Evolutionary conservation across 345 rosid species (phyloP).

Genomic region (Syzygium jambos): DNA sequence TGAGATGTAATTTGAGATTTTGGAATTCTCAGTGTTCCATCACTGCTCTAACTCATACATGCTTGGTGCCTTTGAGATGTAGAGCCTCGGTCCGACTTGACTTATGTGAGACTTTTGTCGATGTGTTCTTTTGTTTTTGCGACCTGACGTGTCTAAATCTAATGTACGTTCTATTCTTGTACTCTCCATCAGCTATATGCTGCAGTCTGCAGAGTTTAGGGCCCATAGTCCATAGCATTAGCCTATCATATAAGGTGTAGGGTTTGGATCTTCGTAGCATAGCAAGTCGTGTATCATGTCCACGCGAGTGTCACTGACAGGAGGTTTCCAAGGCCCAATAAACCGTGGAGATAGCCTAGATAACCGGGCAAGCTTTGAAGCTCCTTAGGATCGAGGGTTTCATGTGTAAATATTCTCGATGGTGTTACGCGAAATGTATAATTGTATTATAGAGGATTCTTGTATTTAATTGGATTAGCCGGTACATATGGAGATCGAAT

Average conservation of each 20-base stretch:
- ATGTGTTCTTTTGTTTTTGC: not conserved
- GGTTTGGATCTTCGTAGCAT: not conserved
- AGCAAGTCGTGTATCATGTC: not conserved
- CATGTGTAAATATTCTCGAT: not conserved
- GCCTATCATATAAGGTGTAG: not conserved
- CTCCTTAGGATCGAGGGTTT: not conserved
- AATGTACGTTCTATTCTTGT: not conserved
- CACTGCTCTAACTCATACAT: not conserved
- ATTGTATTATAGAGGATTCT: not conserved
- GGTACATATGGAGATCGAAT: not conserved
- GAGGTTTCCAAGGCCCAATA: not conserved
- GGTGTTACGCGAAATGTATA: not conserved
- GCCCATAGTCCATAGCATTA: not conserved
- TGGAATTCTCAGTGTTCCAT: not conserved
- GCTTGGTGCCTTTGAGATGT: not conserved
- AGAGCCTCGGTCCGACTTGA: not conserved
- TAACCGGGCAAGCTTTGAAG: not conserved
- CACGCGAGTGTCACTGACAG: not conserved
- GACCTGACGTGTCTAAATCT: not conserved
- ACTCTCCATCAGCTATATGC: not conserved
- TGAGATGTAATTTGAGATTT: not conserved
- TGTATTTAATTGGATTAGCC: not conserved
- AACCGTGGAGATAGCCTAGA: not conserved
- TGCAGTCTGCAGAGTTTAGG: not conserved
- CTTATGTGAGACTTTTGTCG: not conserved